These are phyloP conservation scores for Lathyrus tuberosus DNA, from an alignment of 306 rosid species.

Conservation along the genomic window DNA sequence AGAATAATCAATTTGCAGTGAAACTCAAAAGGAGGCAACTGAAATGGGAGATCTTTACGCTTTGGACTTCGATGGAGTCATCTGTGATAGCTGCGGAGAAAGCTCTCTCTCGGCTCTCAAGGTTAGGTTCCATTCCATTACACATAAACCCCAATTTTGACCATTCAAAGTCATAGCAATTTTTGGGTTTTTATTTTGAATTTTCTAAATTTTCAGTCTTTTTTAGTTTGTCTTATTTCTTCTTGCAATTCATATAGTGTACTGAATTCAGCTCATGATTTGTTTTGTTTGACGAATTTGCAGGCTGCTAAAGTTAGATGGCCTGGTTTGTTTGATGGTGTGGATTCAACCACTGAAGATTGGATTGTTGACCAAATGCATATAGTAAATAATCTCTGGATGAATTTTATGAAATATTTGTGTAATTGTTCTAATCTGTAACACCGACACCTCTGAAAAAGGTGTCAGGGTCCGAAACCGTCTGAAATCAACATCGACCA, in stretches of 20 bases:
- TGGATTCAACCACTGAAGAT: conserved; percentile 62
- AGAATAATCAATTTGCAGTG: conserved; percentile 8
- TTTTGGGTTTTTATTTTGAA: not conserved
- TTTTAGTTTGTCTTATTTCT: not conserved
- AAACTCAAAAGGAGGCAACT: conserved; percentile 6
- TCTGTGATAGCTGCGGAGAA: conserved; percentile 96
- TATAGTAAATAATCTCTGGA: conserved; percentile 49
- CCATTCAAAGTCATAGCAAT: conserved; percentile 1
- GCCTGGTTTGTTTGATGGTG: conserved; percentile 70
- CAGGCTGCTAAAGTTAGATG: conserved; percentile 91
- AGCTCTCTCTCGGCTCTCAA: conserved; percentile 85
- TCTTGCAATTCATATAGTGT: not conserved
- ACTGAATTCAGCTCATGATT: conserved; percentile 11
- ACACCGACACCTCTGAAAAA: too few relatives aligned
- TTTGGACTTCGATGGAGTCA: conserved; percentile 88
- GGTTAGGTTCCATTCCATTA: conserved; percentile 41
- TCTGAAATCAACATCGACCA: too few relatives aligned
- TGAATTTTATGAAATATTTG: not conserved
- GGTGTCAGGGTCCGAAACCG: too few relatives aligned
- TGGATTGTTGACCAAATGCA: conserved; percentile 87
- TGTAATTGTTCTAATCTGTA: not conserved
- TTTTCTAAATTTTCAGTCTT: not conserved
- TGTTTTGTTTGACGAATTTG: conserved; percentile 32
- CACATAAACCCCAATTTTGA: not conserved
- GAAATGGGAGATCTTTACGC: conserved; percentile 88